Evolutionary conservation across 352 stramenopile species (phyloP), one percentile per base, ranked within the genome.

Genomic region (Vaucheria bursata): DNA sequence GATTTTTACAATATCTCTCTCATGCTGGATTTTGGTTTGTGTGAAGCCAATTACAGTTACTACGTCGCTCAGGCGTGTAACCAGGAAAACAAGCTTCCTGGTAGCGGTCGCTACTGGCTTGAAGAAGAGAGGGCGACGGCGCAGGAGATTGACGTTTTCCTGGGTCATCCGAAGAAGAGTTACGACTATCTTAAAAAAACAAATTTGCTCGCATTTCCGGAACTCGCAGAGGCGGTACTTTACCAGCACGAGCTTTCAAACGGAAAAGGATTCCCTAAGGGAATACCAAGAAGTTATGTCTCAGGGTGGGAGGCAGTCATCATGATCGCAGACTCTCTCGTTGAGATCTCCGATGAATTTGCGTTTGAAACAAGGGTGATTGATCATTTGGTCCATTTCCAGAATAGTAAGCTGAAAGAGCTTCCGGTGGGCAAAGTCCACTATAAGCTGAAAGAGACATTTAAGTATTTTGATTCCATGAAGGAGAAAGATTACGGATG

Each of bases 31-130:
- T 18, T 59, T 59, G 45, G 45, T 59, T 59, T 59, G 45, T 59
- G 45, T 59, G 45, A 59, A 59, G 45, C 18, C 12, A 18, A 59
- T 59, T 59, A 59, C 45, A 59, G 45, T 59, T 59, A 59, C 45
- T 59, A 18, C 25, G 45, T 59, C 18, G 45, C 45, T 59, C 12
- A 59, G 25, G 45, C 45, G 18, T 59, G 45, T 25, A 59, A 59
- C 25, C 45, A 59, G 18, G 45, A 59, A 59, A 59, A 59, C 45
- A 59, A 59, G 25, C 12, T 18, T 18, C 45, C 45, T 18, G 45
- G 45, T 59, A 18, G 12, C 25, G 45, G 45, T 59, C 25, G 18
- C 12, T 18, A 25, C 25, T 59, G 45, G 45, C 18, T 59, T 18
- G 25, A 59, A 59, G 25, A 59, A 59, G 45, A 59, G 25, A 25